Evolutionary conservation across 2,329 filamentous ascomycete species (phyloP), one percentile per base, ranked within the genome.

Genomic region (Pezicula radicicola): DNA sequence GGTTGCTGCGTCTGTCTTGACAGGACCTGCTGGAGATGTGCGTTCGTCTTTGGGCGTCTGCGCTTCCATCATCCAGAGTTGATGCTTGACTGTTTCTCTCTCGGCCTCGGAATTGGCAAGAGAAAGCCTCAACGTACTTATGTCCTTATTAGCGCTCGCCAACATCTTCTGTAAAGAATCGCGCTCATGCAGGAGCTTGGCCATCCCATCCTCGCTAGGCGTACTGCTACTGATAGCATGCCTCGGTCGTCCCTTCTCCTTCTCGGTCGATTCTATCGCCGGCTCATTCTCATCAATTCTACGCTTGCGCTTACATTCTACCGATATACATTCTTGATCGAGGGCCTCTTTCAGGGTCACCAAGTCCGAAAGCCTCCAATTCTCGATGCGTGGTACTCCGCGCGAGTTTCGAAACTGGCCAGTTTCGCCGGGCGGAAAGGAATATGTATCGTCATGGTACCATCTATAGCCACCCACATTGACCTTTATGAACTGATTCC

Each of bases 261-360:
- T 45, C n/a, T 45, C 42, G 12, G n/a, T 21, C 8, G 37, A 40
- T 16, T 21, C 37, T 21, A 21, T 40, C n/a, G 37, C 8, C n/a
- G 37, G 19, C 19, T 21, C 37, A 16, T 27, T 27, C 25, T 45
- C 42, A 28, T 45, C 42, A 12, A 45, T 27, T 30, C 42, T 45
- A 12, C 42, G 19, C 25, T 45, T 45, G 21, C 42, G 42, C 27
- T 45, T 45, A 30, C 42, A 45, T 45, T 45, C 42, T 13, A 45
- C 42, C 42, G 42, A 45, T 27, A 45, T 28, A 8, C 25, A 28
- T 10, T 45, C 42, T 10, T 45, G 8, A 21, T 45, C 27, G 19
- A 45, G 27, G 5, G 42, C 42, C 21, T 45, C 42, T 27, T 45
- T 28, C 42, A 45, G 42, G 4, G 25, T 27, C 19, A 45, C 19